Conservation (phyloP, 75 land plant species). For the Isoetes taiwanensis region DNA sequence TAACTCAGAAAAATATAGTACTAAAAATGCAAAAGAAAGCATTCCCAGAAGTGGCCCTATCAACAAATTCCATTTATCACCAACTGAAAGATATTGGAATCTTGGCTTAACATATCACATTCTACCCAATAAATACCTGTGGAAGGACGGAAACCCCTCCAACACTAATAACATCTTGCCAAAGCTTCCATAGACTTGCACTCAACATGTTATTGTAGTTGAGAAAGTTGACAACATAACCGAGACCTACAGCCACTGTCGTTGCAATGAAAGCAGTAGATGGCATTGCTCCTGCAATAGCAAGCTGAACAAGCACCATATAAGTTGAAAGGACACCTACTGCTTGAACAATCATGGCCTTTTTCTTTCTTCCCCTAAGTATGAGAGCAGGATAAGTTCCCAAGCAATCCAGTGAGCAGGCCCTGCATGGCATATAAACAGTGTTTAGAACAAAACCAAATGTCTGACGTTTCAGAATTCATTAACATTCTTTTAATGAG, state of each 20-base stretch:
- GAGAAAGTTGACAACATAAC: conserved; percentile 18
- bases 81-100: background rate
- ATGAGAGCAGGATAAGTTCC: conserved; percentile 85
- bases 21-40: too few relatives aligned
- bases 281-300: conserved; percentile 34
- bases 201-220: conserved; percentile 17
- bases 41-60: too few relatives aligned
- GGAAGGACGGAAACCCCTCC: conserved; percentile 38
- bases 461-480: too few relatives aligned
- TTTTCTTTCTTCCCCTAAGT: conserved; percentile 78
- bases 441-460: too few relatives aligned
- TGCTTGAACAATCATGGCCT: conserved; percentile 70
- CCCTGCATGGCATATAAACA: conserved; percentile 57
- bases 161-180: conserved; percentile 13
- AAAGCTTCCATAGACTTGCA: conserved; percentile 9
- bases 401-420: conserved; percentile 71
- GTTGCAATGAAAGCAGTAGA: conserved; percentile 12
- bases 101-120: background rate
- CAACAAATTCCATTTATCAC: too few relatives aligned
- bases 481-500: too few relatives aligned
- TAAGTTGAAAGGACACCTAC: conserved; percentile 70
- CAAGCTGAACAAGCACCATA: conserved; percentile 33
- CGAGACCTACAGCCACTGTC: conserved; percentile 17
- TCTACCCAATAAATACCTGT: too few relatives aligned
- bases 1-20: too few relatives aligned